These are phyloP conservation scores for Kalmusia sp. DNA, from an alignment of 2,329 filamentous ascomycete genomes.

Conservation along the genomic window DNA sequence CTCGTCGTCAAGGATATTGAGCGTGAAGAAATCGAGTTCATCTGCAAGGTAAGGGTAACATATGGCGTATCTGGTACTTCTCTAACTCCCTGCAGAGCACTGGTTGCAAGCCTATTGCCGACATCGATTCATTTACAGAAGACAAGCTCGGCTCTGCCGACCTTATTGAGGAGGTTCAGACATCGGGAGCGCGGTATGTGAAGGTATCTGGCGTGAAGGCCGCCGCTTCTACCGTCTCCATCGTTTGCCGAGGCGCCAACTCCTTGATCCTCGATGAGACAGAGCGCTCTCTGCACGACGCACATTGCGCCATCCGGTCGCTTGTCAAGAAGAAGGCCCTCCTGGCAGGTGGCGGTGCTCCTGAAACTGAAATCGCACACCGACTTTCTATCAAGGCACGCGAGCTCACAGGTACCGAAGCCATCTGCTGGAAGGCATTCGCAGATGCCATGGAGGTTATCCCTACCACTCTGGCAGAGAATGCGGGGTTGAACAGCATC, in stretches of 20 bases:
- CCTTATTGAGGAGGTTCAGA: conserved; percentile 89
- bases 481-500: conserved; percentile 97
- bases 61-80: neutral
- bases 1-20: conserved; percentile 97
- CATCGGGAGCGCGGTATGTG: conserved; percentile 87
- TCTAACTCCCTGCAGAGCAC: conserved; percentile 65
- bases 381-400: conserved; percentile 83
- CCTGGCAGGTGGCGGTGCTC: conserved; percentile 93
- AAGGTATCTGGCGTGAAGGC: conserved; percentile 93
- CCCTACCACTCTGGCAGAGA: conserved; percentile 95
- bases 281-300: conserved; percentile 94
- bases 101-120: conserved; percentile 97
- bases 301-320: conserved; percentile 95
- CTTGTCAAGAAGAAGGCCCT: conserved; percentile 99
- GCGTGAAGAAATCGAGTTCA: conserved; percentile 97
- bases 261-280: conserved; percentile 94
- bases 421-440: conserved; percentile 99
- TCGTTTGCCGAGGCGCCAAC: conserved; percentile 95
- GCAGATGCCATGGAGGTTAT: conserved; percentile 97
- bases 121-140: conserved; percentile 97
- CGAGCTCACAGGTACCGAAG: conserved; percentile 86
- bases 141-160: conserved; percentile 96
- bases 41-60: conserved; percentile 73
- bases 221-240: conserved; percentile 84
- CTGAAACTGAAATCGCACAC: conserved; percentile 95